Evolutionary conservation across 1,139 yeast genomes (phyloP).

Genomic region (Fermentozyma sake): DNA sequence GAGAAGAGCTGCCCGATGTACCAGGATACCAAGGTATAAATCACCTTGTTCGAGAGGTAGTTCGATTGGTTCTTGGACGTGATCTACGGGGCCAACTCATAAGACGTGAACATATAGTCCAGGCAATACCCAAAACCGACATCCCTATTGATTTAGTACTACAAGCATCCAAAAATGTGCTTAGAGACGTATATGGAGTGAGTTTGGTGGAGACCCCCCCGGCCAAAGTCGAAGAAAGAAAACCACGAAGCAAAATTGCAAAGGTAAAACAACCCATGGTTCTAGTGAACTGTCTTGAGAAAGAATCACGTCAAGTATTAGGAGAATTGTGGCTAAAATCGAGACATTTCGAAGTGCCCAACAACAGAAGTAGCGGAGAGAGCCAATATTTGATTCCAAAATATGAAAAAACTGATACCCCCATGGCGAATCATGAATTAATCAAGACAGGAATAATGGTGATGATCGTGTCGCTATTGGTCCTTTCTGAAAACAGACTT

Average conservation of each 20-base stretch:
- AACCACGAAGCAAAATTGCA: conserved; percentile 4
- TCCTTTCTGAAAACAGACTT: conserved; percentile 32
- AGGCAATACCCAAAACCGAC: conserved; percentile 12
- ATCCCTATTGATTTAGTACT: conserved; percentile 16
- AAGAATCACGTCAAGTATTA: conserved; percentile 15
- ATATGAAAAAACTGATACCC: conserved; percentile 10
- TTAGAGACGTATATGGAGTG: conserved; percentile 29
- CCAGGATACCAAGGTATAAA: not conserved
- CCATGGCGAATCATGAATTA: conserved; percentile 22
- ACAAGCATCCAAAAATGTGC: conserved; percentile 13
- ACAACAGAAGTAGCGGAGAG: conserved; percentile 11
- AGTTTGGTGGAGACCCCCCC: conserved; percentile 19
- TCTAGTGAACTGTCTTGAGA: conserved; percentile 17
- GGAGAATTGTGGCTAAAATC: conserved; percentile 16
- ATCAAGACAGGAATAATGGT: conserved; percentile 27
- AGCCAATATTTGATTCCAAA: conserved; percentile 15
- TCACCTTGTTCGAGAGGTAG: conserved; percentile 13
- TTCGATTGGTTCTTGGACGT: conserved; percentile 21
- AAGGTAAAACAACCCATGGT: conserved; percentile 12
- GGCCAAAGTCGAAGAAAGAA: conserved; percentile 3
- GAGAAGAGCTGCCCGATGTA: conserved; percentile 1
- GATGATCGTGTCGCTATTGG: conserved; percentile 23
- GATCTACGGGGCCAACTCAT: conserved; percentile 23
- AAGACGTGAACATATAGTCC: conserved; percentile 23
- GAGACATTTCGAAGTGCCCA: conserved; percentile 7